Evolutionary conservation across 805 yeast genomes (phyloP), one percentile per base, ranked within the genome.

Genomic region (Starmerella geochares): DNA sequence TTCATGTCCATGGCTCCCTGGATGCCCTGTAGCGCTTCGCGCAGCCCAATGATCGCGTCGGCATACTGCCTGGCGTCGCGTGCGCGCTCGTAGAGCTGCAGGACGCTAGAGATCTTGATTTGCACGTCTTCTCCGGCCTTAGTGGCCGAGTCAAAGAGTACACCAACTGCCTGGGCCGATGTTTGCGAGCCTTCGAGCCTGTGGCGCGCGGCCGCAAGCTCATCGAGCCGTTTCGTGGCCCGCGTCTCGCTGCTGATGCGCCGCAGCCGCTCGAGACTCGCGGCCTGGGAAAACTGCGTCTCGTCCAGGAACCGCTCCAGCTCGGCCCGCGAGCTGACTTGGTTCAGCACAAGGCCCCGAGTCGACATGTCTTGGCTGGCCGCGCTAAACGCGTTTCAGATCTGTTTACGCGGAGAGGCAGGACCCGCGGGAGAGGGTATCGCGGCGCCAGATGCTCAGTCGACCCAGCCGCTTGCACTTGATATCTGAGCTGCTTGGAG

Each of bases 1-100:
- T 74, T 66, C 28, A 76, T 75, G 31, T 78, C 81, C 47, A 90
- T 73, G 4, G 95, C 84, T 44, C 76, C 75, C 59, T 78, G 69
- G 5, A 86, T 81, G 48, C 79, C 79, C 37, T 75, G 71, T 10
- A 90, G 74, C 57, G 79, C 78, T 28, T 73, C 72, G 60, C 83
- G 83, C 53, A 90, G 67, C n/a, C 72, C 64, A 52, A 81, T 79
- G 1, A 84, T 81, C 52, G 80, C 69, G 33, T 74, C 70, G 3
- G 86, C 90, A 60, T 80, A 86, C 14, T 71, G 67, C 19, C 78
- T 71, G 0, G 94, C 78, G 38, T 72, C 67, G 46, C 72, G 67
- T 14, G 88, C 84, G 33, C 83, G 74, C 19, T 55, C 50, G 37
- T 58, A 56, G 14, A 56, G 42, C 11, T 16, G 33, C 29, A 56